These are phyloP conservation scores for Ceratocystis cubensis DNA, from an alignment of 2,329 filamentous ascomycete genomes.

Conservation along the genomic window DNA sequence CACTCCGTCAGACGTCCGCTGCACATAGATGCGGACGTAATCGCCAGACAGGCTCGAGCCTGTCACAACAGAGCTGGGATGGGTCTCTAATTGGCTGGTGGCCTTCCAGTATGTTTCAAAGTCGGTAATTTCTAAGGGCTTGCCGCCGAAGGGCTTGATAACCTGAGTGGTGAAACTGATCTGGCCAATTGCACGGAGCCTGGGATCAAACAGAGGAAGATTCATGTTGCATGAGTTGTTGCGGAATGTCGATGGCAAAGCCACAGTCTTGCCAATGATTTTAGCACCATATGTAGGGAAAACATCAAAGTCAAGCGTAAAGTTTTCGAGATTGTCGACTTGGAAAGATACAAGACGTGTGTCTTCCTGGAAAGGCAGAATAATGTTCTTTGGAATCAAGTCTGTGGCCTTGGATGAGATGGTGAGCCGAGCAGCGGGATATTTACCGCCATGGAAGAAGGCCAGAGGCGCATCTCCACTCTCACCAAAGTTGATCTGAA, in stretches of 20 bases:
- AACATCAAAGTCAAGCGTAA: conserved; percentile 92
- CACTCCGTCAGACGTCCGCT: conserved; percentile 75
- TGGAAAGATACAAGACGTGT: conserved; percentile 90
- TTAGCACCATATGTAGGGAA: conserved; percentile 96
- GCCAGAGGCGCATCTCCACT: conserved; percentile 60
- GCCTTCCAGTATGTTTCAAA: conserved; percentile 99
- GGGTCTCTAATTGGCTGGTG: conserved; percentile 70
- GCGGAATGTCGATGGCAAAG: conserved; percentile 74
- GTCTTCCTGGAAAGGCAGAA: conserved; percentile 92
- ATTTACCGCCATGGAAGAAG: conserved; percentile 97
- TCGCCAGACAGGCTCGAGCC: conserved; percentile 93
- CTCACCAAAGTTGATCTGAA: conserved; percentile 75
- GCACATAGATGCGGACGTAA: conserved; percentile 82
- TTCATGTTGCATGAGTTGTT: conserved; percentile 56
- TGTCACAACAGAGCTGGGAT: conserved; percentile 76
- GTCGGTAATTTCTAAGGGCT: conserved; percentile 89
- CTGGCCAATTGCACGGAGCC: conserved; percentile 81
- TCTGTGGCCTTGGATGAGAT: conserved; percentile 95
- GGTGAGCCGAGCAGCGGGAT: conserved; percentile 84
- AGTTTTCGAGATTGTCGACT: conserved; percentile 82
- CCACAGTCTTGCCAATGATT: conserved; percentile 91
- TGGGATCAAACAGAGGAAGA: conserved; percentile 82
- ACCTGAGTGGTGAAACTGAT: conserved; percentile 92
- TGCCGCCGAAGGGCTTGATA: conserved; percentile 87
- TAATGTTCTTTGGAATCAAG: conserved; percentile 88